Percentiles rank a stretch among this genome's conserved stretches.
Conservation (phyloP, 2,329 filamentous ascomycete species). For the Teratosphaeria pseudoeucalypti region DNA sequence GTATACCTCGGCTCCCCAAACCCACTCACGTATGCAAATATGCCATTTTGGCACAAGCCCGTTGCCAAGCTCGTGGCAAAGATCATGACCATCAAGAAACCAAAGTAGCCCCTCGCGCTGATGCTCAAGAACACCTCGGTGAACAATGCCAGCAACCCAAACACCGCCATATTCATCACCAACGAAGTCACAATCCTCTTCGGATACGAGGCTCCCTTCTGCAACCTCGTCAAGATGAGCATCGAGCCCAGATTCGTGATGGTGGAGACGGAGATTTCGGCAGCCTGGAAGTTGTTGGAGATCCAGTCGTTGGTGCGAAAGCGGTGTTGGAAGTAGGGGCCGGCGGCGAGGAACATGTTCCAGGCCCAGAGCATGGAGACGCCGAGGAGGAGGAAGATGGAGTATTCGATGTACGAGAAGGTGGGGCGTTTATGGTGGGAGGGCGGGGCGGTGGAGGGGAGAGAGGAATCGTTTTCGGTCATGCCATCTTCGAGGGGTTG, state of each 20-base stretch:
- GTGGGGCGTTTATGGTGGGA: not conserved
- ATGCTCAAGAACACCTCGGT: conserved; percentile 57
- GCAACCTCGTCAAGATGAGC: conserved; percentile 66
- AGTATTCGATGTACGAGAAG: conserved; percentile 82
- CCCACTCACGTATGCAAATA: conserved; percentile 80
- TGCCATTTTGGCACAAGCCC: conserved; percentile 82
- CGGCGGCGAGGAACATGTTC: conserved; percentile 98
- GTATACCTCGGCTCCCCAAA: conserved; percentile 84
- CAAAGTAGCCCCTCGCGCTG: conserved; percentile 59
- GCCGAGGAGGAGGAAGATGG: conserved; percentile 73
- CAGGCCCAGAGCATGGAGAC: conserved; percentile 97
- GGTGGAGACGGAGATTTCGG: conserved; percentile 78
- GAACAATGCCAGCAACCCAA: conserved; percentile 68
- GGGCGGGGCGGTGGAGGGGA: not conserved
- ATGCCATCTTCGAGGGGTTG: conserved; percentile 15
- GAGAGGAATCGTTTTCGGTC: conserved; percentile 1
- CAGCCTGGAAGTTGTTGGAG: conserved; percentile 73
- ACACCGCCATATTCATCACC: conserved; percentile 64
- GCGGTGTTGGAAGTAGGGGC: conserved; percentile 81
- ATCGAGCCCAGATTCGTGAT: conserved; percentile 69
- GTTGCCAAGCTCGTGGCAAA: conserved; percentile 68
- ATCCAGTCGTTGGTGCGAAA: conserved; percentile 64
- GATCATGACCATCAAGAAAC: conserved; percentile 73
- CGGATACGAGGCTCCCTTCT: conserved; percentile 76
- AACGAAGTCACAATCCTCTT: conserved; percentile 73